A percentile compares a stretch with the other conserved stretches of the same genome.
phyloP scores from a whole-genome alignment of 2,329 filamentous ascomycete species.

The Sarocladium kiliense region DNA sequence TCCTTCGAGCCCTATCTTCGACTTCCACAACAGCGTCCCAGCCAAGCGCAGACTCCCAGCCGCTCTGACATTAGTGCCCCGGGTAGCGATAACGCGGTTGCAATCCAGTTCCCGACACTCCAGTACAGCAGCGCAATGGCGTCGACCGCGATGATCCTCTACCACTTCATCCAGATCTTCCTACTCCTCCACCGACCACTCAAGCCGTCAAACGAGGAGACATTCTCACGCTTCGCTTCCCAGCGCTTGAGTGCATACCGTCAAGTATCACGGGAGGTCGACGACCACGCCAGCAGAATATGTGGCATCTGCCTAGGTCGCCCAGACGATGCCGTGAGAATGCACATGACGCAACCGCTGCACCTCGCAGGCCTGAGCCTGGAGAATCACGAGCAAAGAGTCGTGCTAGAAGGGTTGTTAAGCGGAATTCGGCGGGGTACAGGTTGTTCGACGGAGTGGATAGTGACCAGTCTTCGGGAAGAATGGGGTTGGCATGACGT shows the following conservation, averaged over 20 bases:
- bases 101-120: conserved; percentile 11
- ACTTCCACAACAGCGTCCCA: conserved; percentile 7
- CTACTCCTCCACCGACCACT: conserved; percentile 12
- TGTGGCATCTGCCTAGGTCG: conserved; percentile 6
- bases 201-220: neutral
- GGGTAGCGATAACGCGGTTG: neutral
- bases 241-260: conserved; percentile 1
- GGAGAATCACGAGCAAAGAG: neutral
- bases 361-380: conserved; percentile 5
- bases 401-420: conserved; percentile 3
- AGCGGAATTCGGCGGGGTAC: neutral
- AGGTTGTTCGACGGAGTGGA: conserved; percentile 8
- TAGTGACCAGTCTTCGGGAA: conserved; percentile 4
- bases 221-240: conserved; percentile 1
- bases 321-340: neutral
- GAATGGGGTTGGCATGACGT: conserved; percentile 8
- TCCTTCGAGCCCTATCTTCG: conserved; percentile 14
- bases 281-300: conserved; percentile 5
- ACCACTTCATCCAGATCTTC: conserved; percentile 15
- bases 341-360: conserved; percentile 5
- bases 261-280: conserved; percentile 2
- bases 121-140: conserved; percentile 15
- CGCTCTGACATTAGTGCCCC: neutral
- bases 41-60: neutral
- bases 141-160: conserved; percentile 14